phyloP scores from a whole-genome alignment of 345 rosid genomes.

The Gossypium rotundifolium region DNA sequence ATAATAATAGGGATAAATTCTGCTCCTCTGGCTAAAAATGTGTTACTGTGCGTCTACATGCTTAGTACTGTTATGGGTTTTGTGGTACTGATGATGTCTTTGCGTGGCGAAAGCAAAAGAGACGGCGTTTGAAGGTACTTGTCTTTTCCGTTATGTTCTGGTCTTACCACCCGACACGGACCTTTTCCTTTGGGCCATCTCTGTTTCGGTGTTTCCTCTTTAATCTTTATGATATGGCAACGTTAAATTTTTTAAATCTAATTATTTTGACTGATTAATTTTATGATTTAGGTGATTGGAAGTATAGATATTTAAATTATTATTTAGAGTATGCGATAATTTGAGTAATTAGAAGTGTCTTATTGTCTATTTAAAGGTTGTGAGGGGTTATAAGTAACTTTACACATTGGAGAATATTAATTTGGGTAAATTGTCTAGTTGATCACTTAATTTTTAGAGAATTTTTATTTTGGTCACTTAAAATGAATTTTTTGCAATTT shows the following conservation, averaged over 20 bases:
- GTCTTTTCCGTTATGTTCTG: conserved; percentile 21
- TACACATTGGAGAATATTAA: accelerated
- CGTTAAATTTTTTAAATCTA: not conserved
- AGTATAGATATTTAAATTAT: too few species aligned
- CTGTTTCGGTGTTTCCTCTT: not conserved
- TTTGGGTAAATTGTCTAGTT: too few species aligned
- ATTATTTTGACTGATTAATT: not conserved
- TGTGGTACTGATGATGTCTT: conserved; percentile 14
- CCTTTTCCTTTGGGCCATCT: conserved; percentile 21
- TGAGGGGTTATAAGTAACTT: accelerated
- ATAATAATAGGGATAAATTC: not conserved
- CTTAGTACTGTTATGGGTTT: not conserved
- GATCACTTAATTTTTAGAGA: accelerated
- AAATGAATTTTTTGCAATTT: too few species aligned
- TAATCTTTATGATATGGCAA: too few species aligned
- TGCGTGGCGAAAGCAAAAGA: conserved; percentile 9
- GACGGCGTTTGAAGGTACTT: conserved; percentile 28
- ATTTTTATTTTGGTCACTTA: too few species aligned
- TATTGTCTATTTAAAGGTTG: accelerated
- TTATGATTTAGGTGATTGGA: too few species aligned
- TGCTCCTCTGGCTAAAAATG: not conserved
- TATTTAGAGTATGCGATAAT: too few species aligned
- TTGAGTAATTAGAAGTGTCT: accelerated
- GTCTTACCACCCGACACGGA: conserved; percentile 22
- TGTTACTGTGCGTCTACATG: not conserved